phyloP scores from a whole-genome alignment of 352 stramenopile species.

The Phytopythium kandeliae region DNA sequence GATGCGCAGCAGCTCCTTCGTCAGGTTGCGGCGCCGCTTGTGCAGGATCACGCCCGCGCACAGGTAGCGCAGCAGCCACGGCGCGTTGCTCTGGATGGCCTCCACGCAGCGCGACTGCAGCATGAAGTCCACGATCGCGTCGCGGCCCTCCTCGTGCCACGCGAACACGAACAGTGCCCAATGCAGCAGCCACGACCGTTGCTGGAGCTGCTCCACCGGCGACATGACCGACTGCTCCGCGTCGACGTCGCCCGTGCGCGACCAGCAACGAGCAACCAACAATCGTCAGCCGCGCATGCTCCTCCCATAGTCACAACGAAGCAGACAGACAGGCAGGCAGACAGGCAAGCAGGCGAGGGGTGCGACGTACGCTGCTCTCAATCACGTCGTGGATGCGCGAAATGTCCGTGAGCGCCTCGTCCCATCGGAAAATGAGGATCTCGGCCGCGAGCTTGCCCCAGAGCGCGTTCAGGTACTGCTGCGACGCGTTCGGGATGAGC shows the following conservation, averaged over 20 bases:
- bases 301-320: too few relatives aligned
- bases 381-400: constrained; percentile 93
- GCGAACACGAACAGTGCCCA: constrained; percentile 97
- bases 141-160: constrained; percentile 91
- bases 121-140: constrained; percentile 97
- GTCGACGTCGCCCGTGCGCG: too few relatives aligned
- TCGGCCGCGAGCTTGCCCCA: constrained; percentile 96
- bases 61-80: constrained; percentile 97
- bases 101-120: constrained; percentile 90
- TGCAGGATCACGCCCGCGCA: constrained; percentile 97
- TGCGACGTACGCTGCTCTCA: constrained; percentile 88
- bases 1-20: constrained; percentile 95
- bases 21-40: constrained; percentile 91
- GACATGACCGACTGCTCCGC: constrained; percentile 68
- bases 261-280: too few relatives aligned
- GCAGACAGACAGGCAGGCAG: too few relatives aligned
- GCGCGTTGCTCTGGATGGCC: constrained; percentile 98
- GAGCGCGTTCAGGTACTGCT: constrained; percentile 88
- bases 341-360: too few relatives aligned
- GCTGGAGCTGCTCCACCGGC: constrained; percentile 93
- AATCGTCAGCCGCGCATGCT: too few relatives aligned
- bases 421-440: constrained; percentile 96
- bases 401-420: constrained; percentile 92
- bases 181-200: constrained; percentile 98
- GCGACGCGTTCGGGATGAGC: constrained; percentile 78